Conservation (phyloP, 352 stramenopile genomes). For the Lagenidium sp. region DNA sequence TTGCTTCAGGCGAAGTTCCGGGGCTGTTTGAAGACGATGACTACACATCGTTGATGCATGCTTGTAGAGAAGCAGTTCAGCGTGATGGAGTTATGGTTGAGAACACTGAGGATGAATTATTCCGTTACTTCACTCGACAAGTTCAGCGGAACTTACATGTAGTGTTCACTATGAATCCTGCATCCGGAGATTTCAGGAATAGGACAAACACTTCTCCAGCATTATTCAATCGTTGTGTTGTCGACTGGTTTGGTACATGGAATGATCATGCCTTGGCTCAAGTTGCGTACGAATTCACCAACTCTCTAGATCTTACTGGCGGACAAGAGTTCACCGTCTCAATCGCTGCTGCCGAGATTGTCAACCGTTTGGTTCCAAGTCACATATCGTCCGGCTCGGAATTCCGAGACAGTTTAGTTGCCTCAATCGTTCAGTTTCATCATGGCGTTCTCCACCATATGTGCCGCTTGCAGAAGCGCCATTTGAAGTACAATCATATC, state of each 20-base stretch:
- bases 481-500: slow-evolving; percentile 86
- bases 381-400: slow-evolving; percentile 49
- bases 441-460: slow-evolving; percentile 80
- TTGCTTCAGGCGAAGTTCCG: slow-evolving; percentile 99
- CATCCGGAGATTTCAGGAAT: slow-evolving; percentile 93
- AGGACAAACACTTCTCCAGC: slow-evolving; percentile 98
- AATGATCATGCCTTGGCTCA: slow-evolving; percentile 96
- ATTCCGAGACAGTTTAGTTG: slow-evolving; percentile 75
- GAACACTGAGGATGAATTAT: slow-evolving; percentile 94
- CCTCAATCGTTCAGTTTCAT: slow-evolving; percentile 84
- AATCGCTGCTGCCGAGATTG: slow-evolving; percentile 29
- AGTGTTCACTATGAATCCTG: slow-evolving; percentile 99
- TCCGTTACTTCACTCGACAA: slow-evolving; percentile 95
- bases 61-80: slow-evolving; percentile 92
- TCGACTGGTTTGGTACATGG: slow-evolving; percentile 99
- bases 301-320: slow-evolving; percentile 91
- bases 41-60: slow-evolving; percentile 95
- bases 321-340: slow-evolving; percentile 60
- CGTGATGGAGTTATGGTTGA: slow-evolving; percentile 84
- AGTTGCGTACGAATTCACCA: slow-evolving; percentile 97
- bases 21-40: slow-evolving; percentile 99
- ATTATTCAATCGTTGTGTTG: slow-evolving; percentile 99
- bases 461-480: slow-evolving; percentile 77
- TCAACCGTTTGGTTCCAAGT: slow-evolving; percentile 45
- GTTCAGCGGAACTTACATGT: slow-evolving; percentile 99